These are phyloP conservation scores for Macrophomina pseudophaseolina DNA, from an alignment of 2,329 filamentous ascomycete genomes.

Conservation along the genomic window DNA sequence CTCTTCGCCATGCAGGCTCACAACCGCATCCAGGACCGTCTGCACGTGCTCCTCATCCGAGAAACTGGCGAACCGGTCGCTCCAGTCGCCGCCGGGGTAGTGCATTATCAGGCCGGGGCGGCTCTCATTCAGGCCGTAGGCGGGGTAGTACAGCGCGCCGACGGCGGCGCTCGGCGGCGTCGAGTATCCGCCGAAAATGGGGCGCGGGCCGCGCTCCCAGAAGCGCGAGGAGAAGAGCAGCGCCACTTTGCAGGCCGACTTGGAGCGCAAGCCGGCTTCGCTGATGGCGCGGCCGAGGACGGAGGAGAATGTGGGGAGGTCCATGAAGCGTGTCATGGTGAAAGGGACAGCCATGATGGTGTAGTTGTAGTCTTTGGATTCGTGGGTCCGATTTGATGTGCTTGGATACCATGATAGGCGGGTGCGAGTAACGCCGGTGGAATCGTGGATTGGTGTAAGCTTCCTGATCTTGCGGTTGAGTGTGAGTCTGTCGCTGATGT, in stretches of 20 bases:
- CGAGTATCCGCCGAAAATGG: constrained; percentile 12
- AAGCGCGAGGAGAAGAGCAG: constrained; percentile 10
- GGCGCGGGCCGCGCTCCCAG: neutral
- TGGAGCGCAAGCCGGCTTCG: constrained; percentile 14
- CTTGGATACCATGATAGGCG: constrained; percentile 14
- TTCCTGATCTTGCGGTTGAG: constrained; percentile 12
- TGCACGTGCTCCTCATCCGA: constrained; percentile 19
- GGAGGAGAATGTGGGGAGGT: constrained; percentile 5
- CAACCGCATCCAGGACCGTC: neutral
- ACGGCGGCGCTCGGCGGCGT: constrained; percentile 1
- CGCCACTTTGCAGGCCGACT: constrained; percentile 12
- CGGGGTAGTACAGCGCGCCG: constrained; percentile 8
- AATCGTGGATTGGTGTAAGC: neutral
- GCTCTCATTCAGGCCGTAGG: neutral
- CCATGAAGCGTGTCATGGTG: constrained; percentile 22
- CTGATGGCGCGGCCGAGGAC: constrained; percentile 2
- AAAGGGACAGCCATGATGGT: constrained; percentile 11
- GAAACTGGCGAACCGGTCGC: constrained; percentile 13
- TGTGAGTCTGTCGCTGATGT: neutral
- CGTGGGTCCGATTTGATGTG: neutral
- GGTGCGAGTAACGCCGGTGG: neutral
- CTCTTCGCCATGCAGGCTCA: neutral
- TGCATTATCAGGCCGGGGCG: constrained; percentile 10
- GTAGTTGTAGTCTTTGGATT: constrained; percentile 9
- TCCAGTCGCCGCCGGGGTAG: constrained; percentile 17